phyloP scores from a whole-genome alignment of 140 eudicot species.

The Stevia rebaudiana region DNA sequence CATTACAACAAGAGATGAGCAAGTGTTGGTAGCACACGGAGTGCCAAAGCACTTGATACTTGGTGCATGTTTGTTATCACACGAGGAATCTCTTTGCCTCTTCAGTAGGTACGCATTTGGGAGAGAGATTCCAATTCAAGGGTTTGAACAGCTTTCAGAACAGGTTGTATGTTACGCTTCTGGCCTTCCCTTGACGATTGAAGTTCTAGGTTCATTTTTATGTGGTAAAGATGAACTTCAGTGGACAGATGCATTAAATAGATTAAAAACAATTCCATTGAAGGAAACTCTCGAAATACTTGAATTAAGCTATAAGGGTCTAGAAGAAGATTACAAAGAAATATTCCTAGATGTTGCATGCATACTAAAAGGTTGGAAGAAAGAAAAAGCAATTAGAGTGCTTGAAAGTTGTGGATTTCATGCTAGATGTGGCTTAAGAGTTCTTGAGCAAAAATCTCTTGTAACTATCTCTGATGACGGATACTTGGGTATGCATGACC shows the following conservation, averaged over 20 bases:
- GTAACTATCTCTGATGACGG: too few species aligned
- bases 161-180: constrained; percentile 7
- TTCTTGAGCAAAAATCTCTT: too few species aligned
- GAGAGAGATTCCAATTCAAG: neutral
- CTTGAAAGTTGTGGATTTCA: too few species aligned
- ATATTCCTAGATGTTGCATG: constrained; percentile 31
- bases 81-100: neutral
- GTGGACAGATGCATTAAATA: constrained; percentile 13
- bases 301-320: constrained; percentile 15
- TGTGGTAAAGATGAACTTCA: neutral
- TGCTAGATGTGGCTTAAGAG: too few species aligned
- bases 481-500: too few species aligned
- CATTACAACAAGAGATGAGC: constrained; percentile 28
- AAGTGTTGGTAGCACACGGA: constrained; percentile 4
- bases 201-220: constrained; percentile 25
- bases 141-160: neutral
- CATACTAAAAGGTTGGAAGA: constrained; percentile 1
- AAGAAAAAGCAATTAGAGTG: neutral
- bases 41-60: neutral
- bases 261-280: constrained; percentile 11
- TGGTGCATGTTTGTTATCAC: neutral
- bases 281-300: constrained; percentile 1
- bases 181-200: constrained; percentile 34
- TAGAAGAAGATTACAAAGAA: constrained; percentile 6
- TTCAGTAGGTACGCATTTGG: constrained; percentile 5